Base-by-base conservation (phyloP, 345 rosid genomes). In the Turnera subulata region DNA sequence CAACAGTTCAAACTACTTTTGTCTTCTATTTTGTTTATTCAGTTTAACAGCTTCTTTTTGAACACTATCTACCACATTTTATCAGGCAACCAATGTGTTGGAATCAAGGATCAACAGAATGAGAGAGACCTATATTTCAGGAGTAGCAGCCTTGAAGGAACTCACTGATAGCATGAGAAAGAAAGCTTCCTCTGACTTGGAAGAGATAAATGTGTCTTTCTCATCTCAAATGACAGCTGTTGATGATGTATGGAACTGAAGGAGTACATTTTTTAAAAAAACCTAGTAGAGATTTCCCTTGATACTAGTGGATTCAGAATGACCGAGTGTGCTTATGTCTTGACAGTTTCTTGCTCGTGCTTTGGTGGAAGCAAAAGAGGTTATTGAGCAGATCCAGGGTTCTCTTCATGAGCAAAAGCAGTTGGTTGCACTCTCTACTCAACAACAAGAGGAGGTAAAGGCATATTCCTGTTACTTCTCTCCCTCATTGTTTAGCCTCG, bases 381-480 rank as follows among this genome's bases (percentile, higher is more conserved):
- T 83, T 62, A 58, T 79, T 35, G 47, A 64, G 37, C 84, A 76
- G 59, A 77, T 86, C 43, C 73, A 76, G 62, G 63, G 72, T 58
- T 80, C 81, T 62, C 88, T 92, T 22, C 50, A 51, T 43, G 93
- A 77, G 46, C 98, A 89, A 60, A 82, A 79, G 59, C 74, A 84
- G 52, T 57, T 84, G 29, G 37, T 86, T 61, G 79, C 73, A 55
- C 75, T 82, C 49, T 76, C 89, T 35, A 62, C 84, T 47, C 76
- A 53, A 66, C 88, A 83, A 69, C 84, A 84, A 64, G 84, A 89
- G 63, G 84, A 84, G 82, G 98, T 85, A 55, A 24, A 4, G 17
- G 11, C 55, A 19, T 40, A 42, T 9, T 54, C 12, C 43, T 43
- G 50, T 37, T 5, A 33, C 20, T 74, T 38, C 14, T 6, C 12